These are phyloP conservation scores for Boletus huronensis DNA, from an alignment of 768 basidiomycete genomes.

Conservation along the genomic window DNA sequence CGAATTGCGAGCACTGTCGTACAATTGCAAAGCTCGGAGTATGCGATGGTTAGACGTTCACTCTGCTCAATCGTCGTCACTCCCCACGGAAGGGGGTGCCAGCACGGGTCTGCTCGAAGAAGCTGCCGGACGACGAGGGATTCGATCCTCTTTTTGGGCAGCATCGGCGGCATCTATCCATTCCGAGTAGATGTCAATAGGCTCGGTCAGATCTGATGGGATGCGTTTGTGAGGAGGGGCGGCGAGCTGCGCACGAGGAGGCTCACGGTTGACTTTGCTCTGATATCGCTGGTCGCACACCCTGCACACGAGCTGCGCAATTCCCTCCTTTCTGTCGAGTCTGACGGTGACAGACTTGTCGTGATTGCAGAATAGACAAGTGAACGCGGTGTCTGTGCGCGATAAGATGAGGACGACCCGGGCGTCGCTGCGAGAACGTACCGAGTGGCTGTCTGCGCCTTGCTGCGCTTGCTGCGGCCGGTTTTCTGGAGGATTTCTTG, in stretches of 20 bases:
- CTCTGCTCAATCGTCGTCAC: slow-evolving; percentile 41
- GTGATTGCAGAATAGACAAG: slow-evolving; percentile 87
- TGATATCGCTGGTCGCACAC: slow-evolving; percentile 86
- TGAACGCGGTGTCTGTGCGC: slow-evolving; percentile 70
- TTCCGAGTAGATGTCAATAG: slow-evolving; percentile 87
- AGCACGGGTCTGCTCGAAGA: slow-evolving; percentile 48
- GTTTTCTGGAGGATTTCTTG: slow-evolving; percentile 85
- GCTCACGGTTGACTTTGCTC: slow-evolving; percentile 81
- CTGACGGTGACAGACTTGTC: slow-evolving; percentile 85
- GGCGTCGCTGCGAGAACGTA: slow-evolving; percentile 26
- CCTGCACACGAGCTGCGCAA: slow-evolving; percentile 77
- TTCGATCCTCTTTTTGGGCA: slow-evolving; percentile 61
- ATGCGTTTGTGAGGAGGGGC: slow-evolving; percentile 14
- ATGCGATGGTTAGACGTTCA: slow-evolving; percentile 3
- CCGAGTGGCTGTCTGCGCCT: slow-evolving; percentile 72
- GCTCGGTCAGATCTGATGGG: slow-evolving; percentile 72
- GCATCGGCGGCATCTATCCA: slow-evolving; percentile 90
- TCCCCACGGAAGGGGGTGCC: slow-evolving; percentile 36
- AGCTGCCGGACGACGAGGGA: slow-evolving; percentile 47
- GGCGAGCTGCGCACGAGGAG: not conserved
- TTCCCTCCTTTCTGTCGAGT: slow-evolving; percentile 80
- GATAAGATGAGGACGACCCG: slow-evolving; percentile 1
- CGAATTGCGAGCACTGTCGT: slow-evolving; percentile 16
- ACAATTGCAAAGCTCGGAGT: slow-evolving; percentile 15
- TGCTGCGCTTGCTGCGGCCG: slow-evolving; percentile 58